phyloP scores from a whole-genome alignment of 495 filamentous ascomycete species.

The Letharia columbiana region DNA sequence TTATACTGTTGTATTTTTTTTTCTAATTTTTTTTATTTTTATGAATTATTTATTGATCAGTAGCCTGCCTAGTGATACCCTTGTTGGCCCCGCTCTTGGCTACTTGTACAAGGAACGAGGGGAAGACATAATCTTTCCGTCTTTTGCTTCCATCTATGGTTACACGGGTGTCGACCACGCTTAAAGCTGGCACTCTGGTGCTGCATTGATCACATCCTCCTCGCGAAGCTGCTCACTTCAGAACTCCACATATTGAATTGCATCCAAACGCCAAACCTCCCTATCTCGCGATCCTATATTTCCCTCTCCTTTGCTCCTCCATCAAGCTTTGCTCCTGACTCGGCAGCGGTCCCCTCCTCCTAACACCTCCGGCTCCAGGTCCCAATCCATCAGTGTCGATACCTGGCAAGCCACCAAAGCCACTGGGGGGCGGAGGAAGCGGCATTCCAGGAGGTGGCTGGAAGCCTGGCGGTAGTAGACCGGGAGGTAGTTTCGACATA shows the following conservation, averaged over 20 bases:
- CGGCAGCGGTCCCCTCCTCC: slow-evolving; percentile 58
- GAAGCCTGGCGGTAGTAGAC: slow-evolving; percentile 40
- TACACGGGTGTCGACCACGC: neutral
- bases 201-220: neutral
- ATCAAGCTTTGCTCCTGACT: slow-evolving; percentile 76
- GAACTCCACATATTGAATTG: neutral
- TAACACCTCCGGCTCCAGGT: slow-evolving; percentile 33
- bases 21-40: no score
- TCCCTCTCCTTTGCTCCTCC: slow-evolving; percentile 61
- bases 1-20: no score
- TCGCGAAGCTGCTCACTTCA: neutral
- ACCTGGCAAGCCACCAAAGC: slow-evolving; percentile 38
- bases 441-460: slow-evolving; percentile 34
- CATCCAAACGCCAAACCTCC: neutral
- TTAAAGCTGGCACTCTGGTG: neutral
- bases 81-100: no score
- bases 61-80: no score
- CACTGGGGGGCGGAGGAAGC: slow-evolving; percentile 24
- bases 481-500: slow-evolving; percentile 52
- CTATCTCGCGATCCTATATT: slow-evolving; percentile 43
- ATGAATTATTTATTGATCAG: no score
- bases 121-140: no score
- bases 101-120: no score
- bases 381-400: slow-evolving; percentile 34
- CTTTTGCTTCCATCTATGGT: neutral